These are phyloP conservation scores for Scedosporium dehoogii DNA, from an alignment of 2,329 filamentous ascomycete species.

Conservation along the genomic window DNA sequence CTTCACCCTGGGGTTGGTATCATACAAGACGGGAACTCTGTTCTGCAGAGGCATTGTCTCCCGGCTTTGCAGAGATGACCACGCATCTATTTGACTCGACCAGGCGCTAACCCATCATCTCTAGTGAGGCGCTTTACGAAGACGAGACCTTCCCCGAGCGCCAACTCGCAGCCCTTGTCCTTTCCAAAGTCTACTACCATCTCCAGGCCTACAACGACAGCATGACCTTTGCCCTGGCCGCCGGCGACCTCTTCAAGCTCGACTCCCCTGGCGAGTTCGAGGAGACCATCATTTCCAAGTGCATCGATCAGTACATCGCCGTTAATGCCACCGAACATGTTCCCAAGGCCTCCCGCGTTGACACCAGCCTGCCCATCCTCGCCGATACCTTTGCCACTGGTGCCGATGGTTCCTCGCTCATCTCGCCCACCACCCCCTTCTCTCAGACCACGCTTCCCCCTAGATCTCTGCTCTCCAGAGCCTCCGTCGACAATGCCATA, in stretches of 20 bases:
- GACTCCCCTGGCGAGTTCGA: conserved; percentile 90
- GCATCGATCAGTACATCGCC: conserved; percentile 93
- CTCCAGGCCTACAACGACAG: conserved; percentile 98
- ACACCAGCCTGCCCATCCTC: conserved; percentile 52
- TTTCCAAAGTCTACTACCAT: conserved; percentile 98
- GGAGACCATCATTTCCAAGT: conserved; percentile 98
- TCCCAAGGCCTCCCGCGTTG: conserved; percentile 29
- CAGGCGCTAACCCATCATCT: conserved; percentile 12
- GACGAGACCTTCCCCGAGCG: conserved; percentile 91
- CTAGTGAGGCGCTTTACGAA: conserved; percentile 92
- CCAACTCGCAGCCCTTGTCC: conserved; percentile 85
- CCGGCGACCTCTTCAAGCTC: conserved; percentile 89
- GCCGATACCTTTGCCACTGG: conserved; percentile 69
- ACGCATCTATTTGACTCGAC: background rate
- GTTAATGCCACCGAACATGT: conserved; percentile 45
- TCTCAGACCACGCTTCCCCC: conserved; percentile 88
- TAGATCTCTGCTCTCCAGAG: conserved; percentile 87
- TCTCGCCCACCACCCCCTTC: conserved; percentile 89
- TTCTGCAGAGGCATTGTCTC: too few species aligned
- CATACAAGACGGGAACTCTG: too few species aligned
- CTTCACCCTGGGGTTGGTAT: too few species aligned
- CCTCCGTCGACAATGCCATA: conserved; percentile 55
- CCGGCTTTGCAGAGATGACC: too few species aligned
- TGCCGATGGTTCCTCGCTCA: conserved; percentile 58
- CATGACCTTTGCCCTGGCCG: conserved; percentile 94